Percentiles rank a stretch among this genome's conserved stretches.
Conservation (phyloP, 768 basidiomycete genomes). For the Holtermannia corniformis region DNA sequence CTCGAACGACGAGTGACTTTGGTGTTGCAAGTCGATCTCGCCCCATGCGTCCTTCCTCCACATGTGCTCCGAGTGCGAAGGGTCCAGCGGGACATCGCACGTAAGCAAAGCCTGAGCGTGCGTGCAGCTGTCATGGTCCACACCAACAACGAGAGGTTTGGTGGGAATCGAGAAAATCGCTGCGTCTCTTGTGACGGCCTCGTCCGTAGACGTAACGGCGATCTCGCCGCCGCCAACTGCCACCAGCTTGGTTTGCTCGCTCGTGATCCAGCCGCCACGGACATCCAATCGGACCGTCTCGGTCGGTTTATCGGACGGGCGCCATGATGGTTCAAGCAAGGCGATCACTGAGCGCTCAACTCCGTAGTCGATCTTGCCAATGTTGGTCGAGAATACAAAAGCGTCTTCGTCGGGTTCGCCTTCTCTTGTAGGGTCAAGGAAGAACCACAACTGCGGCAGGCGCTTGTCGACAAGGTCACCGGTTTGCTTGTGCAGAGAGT, state of each 20-base stretch:
- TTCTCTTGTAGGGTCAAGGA: conserved; percentile 68
- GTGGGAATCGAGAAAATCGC: conserved; percentile 61
- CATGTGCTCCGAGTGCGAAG: conserved; percentile 59
- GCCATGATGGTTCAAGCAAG: conserved; percentile 65
- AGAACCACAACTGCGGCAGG: conserved; percentile 59
- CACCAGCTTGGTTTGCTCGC: conserved; percentile 48
- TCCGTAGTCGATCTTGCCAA: conserved; percentile 67
- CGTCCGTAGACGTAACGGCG: conserved; percentile 11
- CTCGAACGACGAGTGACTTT: conserved; percentile 63
- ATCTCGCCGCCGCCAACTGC: conserved; percentile 39
- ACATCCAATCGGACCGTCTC: conserved; percentile 53
- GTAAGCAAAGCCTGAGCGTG: conserved; percentile 69
- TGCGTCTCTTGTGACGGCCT: conserved; percentile 9
- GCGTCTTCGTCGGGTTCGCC: conserved; percentile 66
- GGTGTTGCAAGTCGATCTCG: conserved; percentile 77
- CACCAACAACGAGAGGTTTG: too few relatives aligned
- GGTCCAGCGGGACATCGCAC: conserved; percentile 59
- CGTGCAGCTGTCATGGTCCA: conserved; percentile 56
- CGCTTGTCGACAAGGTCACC: conserved; percentile 44
- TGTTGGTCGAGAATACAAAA: conserved; percentile 76
- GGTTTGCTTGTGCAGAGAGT: conserved; percentile 64
- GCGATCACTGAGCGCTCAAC: conserved; percentile 69
- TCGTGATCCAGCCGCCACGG: conserved; percentile 57
- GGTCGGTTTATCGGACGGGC: conserved; percentile 48
- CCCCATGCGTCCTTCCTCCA: conserved; percentile 69